Percentiles rank a stretch among this genome's conserved stretches.
phyloP scores from a whole-genome alignment of 1,284 basidiomycete genomes.

The Tranzscheliella williamsii region DNA sequence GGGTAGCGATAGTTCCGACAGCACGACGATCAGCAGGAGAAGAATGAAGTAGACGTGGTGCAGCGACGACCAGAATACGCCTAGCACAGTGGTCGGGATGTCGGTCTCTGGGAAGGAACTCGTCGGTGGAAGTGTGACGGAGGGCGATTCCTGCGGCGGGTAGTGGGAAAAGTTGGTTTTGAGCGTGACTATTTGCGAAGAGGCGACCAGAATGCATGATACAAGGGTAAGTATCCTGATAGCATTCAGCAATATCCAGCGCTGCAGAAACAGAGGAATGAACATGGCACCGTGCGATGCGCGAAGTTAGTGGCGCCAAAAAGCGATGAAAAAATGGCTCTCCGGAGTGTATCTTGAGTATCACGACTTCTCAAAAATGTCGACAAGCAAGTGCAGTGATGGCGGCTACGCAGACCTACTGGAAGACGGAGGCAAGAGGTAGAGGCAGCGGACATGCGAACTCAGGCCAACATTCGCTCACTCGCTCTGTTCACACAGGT shows the following conservation, averaged over 20 bases:
- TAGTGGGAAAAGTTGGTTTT: conserved; percentile 17
- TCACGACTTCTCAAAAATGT: too few species aligned
- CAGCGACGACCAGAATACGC: conserved; percentile 45
- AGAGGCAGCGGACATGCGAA: too few species aligned
- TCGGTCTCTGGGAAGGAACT: conserved; percentile 36
- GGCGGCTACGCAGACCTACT: too few species aligned
- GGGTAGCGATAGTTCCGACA: conserved; percentile 35
- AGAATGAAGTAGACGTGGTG: conserved; percentile 25
- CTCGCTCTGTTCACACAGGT: too few species aligned
- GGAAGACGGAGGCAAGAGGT: too few species aligned
- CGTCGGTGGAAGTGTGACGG: background rate
- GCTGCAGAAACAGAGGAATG: conserved; percentile 29
- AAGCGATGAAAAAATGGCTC: too few species aligned
- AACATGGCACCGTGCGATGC: too few species aligned
- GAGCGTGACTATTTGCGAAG: conserved; percentile 17
- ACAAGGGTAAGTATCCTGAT: conserved; percentile 34
- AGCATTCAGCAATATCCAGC: conserved; percentile 31
- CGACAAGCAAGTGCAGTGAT: too few species aligned
- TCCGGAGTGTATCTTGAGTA: too few species aligned
- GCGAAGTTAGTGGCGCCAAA: too few species aligned
- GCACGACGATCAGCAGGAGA: conserved; percentile 20
- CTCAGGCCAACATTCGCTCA: too few species aligned
- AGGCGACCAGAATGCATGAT: conserved; percentile 17
- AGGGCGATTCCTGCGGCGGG: background rate
- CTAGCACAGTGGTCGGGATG: conserved; percentile 41